Conservation (phyloP, 768 basidiomycete species). For the Trametes sanguinea region DNA sequence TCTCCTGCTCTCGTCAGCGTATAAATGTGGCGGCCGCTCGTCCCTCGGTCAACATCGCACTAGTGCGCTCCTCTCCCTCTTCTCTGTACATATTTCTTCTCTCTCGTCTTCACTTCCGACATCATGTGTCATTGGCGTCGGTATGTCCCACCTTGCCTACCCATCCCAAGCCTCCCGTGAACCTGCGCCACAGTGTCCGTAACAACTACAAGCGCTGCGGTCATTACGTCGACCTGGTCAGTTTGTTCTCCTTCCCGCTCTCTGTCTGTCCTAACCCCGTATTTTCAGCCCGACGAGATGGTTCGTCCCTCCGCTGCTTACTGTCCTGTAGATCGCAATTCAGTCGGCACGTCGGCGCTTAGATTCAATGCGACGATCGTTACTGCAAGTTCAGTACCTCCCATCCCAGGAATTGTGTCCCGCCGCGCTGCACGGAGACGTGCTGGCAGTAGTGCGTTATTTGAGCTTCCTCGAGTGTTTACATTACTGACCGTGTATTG, state of each 20-base stretch:
- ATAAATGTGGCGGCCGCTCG: slow-evolving; percentile 26
- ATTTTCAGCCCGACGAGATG: slow-evolving; percentile 58
- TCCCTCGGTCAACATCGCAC: slow-evolving; percentile 13
- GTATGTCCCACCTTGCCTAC: slow-evolving; percentile 37
- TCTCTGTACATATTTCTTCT: slow-evolving; percentile 27
- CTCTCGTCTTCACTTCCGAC: slow-evolving; percentile 18
- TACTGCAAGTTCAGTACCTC: slow-evolving; percentile 71
- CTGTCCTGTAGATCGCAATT: slow-evolving; percentile 21
- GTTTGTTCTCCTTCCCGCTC: slow-evolving; percentile 26
- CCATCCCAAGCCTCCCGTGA: slow-evolving; percentile 21
- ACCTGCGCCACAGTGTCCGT: slow-evolving; percentile 52
- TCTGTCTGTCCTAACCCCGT: slow-evolving; percentile 20
- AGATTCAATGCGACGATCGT: slow-evolving; percentile 68
- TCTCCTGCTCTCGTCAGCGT: slow-evolving; percentile 16
- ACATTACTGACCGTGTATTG: slow-evolving; percentile 13
- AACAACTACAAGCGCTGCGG: slow-evolving; percentile 59
- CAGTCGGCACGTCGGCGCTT: slow-evolving; percentile 26
- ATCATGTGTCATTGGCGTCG: slow-evolving; percentile 75
- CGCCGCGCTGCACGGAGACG: slow-evolving; percentile 54
- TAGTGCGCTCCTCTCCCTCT: slow-evolving; percentile 25
- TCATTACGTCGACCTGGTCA: slow-evolving; percentile 56
- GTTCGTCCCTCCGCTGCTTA: slow-evolving; percentile 38
- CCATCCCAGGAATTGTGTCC: slow-evolving; percentile 60
- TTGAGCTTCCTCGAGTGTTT: not conserved
- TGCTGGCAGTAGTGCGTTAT: slow-evolving; percentile 78